phyloP scores from a whole-genome alignment of 768 basidiomycete genomes.

The Lyophyllum decastes region DNA sequence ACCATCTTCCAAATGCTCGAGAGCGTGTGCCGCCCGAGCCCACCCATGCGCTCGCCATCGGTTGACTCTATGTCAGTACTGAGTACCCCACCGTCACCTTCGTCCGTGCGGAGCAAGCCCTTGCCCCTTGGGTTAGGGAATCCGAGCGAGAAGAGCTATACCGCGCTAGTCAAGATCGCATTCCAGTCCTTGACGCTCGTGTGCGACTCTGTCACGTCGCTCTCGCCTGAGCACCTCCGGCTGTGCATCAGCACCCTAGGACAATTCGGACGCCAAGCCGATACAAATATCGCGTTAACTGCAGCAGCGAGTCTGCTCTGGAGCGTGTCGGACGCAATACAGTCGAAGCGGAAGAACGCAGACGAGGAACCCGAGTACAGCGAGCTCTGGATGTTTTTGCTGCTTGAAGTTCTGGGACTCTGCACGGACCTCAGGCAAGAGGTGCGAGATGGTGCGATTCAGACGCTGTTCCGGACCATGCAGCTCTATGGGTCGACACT shows the following conservation, averaged over 20 bases:
- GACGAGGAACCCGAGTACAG: constrained; percentile 75
- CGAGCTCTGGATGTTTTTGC: constrained; percentile 90
- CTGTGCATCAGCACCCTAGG: constrained; percentile 90
- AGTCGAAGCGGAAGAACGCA: constrained; percentile 70
- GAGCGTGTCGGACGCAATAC: constrained; percentile 95
- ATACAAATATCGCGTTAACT: constrained; percentile 95
- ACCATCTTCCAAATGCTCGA: constrained; percentile 90
- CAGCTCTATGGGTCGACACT: constrained; percentile 91
- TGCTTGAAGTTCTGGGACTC: constrained; percentile 80
- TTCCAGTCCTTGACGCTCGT: constrained; percentile 94
- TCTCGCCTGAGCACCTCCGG: constrained; percentile 80
- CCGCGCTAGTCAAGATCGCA: constrained; percentile 82
- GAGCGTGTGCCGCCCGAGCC: constrained; percentile 74
- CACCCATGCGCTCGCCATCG: constrained; percentile 33
- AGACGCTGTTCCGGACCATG: constrained; percentile 91
- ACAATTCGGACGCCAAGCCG: constrained; percentile 88
- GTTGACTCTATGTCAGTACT: constrained; percentile 41
- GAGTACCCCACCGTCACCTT: constrained; percentile 40
- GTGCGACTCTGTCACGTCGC: constrained; percentile 85
- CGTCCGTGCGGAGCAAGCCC: constrained; percentile 35
- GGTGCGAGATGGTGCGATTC: constrained; percentile 91
- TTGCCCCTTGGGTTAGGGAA: constrained; percentile 54
- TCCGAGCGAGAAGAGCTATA: constrained; percentile 69
- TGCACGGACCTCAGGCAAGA: constrained; percentile 84
- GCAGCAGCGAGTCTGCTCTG: constrained; percentile 92